These are phyloP conservation scores for Podila horticola DNA, from an alignment of 192 early-diverging fungal genomes.

Conservation along the genomic window DNA sequence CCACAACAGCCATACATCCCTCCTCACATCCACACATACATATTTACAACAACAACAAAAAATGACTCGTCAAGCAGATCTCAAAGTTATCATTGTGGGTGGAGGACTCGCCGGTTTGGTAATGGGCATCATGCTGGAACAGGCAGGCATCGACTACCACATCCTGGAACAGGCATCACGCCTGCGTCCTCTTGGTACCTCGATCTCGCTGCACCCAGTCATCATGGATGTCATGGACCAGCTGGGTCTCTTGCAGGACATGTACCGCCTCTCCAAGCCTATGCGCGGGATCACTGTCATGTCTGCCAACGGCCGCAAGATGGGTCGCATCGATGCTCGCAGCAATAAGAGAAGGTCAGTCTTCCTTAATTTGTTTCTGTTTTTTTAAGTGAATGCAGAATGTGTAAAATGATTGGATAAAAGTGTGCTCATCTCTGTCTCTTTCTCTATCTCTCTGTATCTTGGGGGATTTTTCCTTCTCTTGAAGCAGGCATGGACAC, in stretches of 20 bases:
- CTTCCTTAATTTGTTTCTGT: background rate
- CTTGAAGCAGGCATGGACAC: conserved; percentile 20
- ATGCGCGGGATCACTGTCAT: conserved; percentile 37
- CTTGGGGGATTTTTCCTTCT: background rate
- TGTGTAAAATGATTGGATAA: too few species aligned
- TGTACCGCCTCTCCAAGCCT: conserved; percentile 33
- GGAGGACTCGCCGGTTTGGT: conserved; percentile 34
- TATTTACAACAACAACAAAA: background rate
- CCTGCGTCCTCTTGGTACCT: conserved; percentile 43
- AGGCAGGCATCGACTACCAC: conserved; percentile 47
- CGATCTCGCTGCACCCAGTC: conserved; percentile 46
- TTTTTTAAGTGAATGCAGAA: background rate
- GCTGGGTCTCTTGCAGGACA: conserved; percentile 35
- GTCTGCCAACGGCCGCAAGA: conserved; percentile 33
- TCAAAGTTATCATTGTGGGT: conserved; percentile 37
- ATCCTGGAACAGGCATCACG: conserved; percentile 49
- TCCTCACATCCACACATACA: background rate
- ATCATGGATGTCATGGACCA: conserved; percentile 39
- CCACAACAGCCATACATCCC: background rate
- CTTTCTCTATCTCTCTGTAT: conserved; percentile 4
- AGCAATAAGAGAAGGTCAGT: conserved; percentile 47
- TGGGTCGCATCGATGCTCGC: conserved; percentile 43
- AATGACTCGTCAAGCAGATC: conserved; percentile 16
- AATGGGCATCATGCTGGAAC: conserved; percentile 48
- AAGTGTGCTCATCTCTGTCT: background rate